Evolutionary conservation across 495 filamentous ascomycete species (phyloP).

Genomic region (Penicilliopsis zonata): DNA sequence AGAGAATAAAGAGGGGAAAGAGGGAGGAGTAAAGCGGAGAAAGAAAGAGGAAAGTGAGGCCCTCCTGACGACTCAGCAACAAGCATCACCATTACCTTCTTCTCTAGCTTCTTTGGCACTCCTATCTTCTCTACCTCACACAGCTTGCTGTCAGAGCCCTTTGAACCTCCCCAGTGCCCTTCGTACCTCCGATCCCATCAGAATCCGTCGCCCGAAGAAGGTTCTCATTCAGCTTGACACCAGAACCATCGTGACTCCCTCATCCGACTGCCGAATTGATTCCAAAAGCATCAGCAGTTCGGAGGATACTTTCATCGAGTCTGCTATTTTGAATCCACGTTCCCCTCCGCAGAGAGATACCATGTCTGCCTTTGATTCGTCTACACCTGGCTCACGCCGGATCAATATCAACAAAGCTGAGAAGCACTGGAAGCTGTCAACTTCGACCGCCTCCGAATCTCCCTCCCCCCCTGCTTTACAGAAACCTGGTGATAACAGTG

Average conservation of each 20-base stretch:
- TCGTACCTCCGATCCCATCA: background rate
- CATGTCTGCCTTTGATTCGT: background rate
- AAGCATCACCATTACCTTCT: background rate
- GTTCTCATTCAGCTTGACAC: background rate
- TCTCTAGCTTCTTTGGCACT: background rate
- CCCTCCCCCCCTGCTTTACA: background rate
- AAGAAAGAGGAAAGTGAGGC: background rate
- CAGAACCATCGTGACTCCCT: background rate
- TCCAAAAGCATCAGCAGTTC: background rate
- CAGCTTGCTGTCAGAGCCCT: background rate
- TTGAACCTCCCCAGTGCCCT: background rate
- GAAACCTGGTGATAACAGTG: background rate
- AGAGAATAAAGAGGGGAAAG: background rate
- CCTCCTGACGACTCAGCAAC: background rate
- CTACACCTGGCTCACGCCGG: background rate
- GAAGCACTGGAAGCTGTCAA: background rate
- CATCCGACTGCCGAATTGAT: background rate
- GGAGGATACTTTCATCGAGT: background rate
- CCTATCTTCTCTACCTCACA: background rate
- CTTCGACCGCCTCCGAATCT: too few species aligned
- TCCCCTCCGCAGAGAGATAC: constrained; percentile 1
- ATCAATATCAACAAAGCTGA: background rate
- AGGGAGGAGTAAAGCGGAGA: background rate
- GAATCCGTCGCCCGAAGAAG: constrained; percentile 1
- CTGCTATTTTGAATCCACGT: background rate